Evolutionary conservation across 2,329 filamentous ascomycete species (phyloP).

Genomic region (Pseudopyrenochaeta lycopersici): DNA sequence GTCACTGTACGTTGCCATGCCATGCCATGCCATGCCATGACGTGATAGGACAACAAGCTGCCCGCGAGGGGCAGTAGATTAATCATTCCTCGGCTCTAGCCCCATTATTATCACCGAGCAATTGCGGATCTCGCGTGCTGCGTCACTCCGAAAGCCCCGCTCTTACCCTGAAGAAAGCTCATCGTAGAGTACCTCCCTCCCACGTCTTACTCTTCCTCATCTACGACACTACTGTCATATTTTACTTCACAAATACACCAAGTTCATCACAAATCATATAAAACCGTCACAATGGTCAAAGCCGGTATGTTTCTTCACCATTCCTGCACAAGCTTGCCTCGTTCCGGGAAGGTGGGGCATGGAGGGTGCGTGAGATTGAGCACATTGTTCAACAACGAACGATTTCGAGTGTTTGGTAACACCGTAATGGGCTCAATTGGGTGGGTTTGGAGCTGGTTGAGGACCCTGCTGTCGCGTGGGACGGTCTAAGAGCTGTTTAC

Average conservation of each 20-base stretch:
- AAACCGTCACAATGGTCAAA: constrained; percentile 93
- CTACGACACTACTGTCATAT: constrained; percentile 18
- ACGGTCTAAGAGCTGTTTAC: constrained; percentile 13
- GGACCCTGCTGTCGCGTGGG: constrained; percentile 33
- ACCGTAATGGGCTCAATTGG: constrained; percentile 28
- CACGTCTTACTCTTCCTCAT: constrained; percentile 14
- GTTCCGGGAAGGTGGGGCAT: constrained; percentile 44
- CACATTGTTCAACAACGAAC: constrained; percentile 57
- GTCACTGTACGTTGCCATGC: constrained; percentile 5
- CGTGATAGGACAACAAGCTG: constrained; percentile 11
- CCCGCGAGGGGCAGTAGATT: constrained; percentile 29
- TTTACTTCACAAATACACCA: constrained; percentile 20
- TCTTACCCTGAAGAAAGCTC: constrained; percentile 33
- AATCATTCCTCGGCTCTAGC: constrained; percentile 39
- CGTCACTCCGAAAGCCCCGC: constrained; percentile 47
- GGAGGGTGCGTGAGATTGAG: constrained; percentile 65
- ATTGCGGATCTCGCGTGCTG: constrained; percentile 31
- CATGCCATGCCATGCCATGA: background rate
- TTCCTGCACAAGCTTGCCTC: constrained; percentile 27
- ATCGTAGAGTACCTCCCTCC: constrained; percentile 11
- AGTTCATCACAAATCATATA: constrained; percentile 24
- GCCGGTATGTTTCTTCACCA: constrained; percentile 73
- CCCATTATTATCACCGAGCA: constrained; percentile 23
- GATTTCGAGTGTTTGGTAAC: constrained; percentile 15
- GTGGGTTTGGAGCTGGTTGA: constrained; percentile 17